These are phyloP conservation scores for Collybiopsis luxurians DNA, from an alignment of 768 basidiomycete species.

Conservation along the genomic window DNA sequence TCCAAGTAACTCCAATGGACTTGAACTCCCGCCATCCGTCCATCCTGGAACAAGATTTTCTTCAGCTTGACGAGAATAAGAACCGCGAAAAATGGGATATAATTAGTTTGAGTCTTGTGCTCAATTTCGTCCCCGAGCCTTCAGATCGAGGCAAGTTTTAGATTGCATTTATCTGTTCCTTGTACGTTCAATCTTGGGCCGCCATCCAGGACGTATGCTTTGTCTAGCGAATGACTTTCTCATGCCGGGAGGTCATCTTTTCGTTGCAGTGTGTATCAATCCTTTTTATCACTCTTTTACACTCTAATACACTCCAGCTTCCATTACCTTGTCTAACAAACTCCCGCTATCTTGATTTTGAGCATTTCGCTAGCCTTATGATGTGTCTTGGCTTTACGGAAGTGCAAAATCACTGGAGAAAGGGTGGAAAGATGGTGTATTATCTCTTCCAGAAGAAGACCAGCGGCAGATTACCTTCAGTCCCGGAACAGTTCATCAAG, in stretches of 20 bases:
- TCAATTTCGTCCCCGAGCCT: slow-evolving; percentile 84
- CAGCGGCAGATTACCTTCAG: slow-evolving; percentile 2
- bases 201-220: slow-evolving; percentile 65
- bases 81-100: slow-evolving; percentile 66
- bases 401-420: slow-evolving; percentile 58
- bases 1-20: slow-evolving; percentile 75
- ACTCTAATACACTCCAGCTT: slow-evolving; percentile 44
- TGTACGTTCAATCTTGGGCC: neutral
- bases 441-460: slow-evolving; percentile 67
- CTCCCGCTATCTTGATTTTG: slow-evolving; percentile 75
- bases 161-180: neutral
- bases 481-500: slow-evolving; percentile 35
- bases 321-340: slow-evolving; percentile 84
- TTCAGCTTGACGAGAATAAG: slow-evolving; percentile 52
- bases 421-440: slow-evolving; percentile 83
- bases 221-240: slow-evolving; percentile 57
- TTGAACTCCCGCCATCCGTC: slow-evolving; percentile 78
- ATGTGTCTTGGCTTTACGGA: slow-evolving; percentile 58
- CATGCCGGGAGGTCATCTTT: slow-evolving; percentile 53
- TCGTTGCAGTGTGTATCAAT: slow-evolving; percentile 59
- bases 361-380: slow-evolving; percentile 59
- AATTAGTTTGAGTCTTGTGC: slow-evolving; percentile 82
- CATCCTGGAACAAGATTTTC: slow-evolving; percentile 86
- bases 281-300: neutral
- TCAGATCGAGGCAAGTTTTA: slow-evolving; percentile 63